Evolutionary conservation across 345 rosid species (phyloP).

Genomic region (Bretschneidera sinensis): DNA sequence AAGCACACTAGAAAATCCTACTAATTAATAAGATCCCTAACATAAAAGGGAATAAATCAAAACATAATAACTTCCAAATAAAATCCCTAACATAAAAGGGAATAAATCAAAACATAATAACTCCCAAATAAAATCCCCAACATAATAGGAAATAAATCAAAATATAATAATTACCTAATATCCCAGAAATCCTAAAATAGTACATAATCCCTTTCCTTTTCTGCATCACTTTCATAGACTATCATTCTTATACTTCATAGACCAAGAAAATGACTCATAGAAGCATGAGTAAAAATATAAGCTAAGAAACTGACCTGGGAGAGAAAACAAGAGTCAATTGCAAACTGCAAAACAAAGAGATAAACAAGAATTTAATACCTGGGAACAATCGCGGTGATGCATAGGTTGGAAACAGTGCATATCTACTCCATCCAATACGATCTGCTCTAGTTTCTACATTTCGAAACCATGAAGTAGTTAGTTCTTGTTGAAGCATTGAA

Average conservation of each 20-base stretch:
- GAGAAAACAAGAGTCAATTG: neutral
- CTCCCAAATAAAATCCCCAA: too few relatives aligned
- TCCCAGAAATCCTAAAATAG: too few relatives aligned
- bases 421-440: constrained; percentile 61
- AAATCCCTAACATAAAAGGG: too few relatives aligned
- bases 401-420: constrained; percentile 70
- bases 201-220: too few relatives aligned
- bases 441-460: constrained; percentile 56
- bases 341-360: neutral
- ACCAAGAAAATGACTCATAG: constrained; percentile 3
- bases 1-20: too few relatives aligned
- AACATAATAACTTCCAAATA: too few relatives aligned
- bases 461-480: constrained; percentile 22
- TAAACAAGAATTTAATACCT: constrained; percentile 35
- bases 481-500: neutral
- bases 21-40: too few relatives aligned
- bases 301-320: neutral
- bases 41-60: too few relatives aligned
- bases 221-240: too few relatives aligned
- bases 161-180: too few relatives aligned
- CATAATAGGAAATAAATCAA: too few relatives aligned
- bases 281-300: neutral
- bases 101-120: too few relatives aligned
- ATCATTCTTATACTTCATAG: neutral
- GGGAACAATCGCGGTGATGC: constrained; percentile 88